phyloP scores from a whole-genome alignment of 2,329 filamentous ascomycete genomes.

The Neofusicoccum umdonicola region DNA sequence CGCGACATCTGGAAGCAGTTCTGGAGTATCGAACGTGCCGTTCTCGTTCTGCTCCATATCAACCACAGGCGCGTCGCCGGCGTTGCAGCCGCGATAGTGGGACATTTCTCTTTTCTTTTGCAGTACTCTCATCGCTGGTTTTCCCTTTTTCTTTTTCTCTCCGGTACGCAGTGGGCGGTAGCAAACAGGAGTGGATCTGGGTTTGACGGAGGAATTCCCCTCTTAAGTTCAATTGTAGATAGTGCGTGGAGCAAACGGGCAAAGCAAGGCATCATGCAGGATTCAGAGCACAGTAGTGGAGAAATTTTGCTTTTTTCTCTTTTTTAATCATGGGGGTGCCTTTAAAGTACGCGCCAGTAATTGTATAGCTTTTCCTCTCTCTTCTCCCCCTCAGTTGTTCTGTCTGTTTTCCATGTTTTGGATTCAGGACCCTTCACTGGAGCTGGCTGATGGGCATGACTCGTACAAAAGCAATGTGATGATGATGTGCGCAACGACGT shows the following conservation, averaged over 20 bases:
- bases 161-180: slow-evolving; percentile 6
- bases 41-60: background rate
- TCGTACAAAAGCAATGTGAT: background rate
- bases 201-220: slow-evolving; percentile 13
- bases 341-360: slow-evolving; percentile 16
- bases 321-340: background rate
- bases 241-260: slow-evolving; percentile 21
- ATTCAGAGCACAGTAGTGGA: slow-evolving; percentile 17
- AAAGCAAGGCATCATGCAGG: slow-evolving; percentile 16
- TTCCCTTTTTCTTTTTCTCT: background rate
- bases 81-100: background rate
- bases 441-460: background rate
- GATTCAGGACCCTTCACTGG: background rate
- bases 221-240: slow-evolving; percentile 27
- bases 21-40: background rate
- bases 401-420: background rate
- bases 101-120: background rate
- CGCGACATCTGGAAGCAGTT: background rate
- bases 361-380: slow-evolving; percentile 14
- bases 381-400: background rate
- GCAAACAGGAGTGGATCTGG: slow-evolving; percentile 15
- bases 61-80: background rate
- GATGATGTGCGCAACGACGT: background rate
- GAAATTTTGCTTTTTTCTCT: background rate
- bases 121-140: slow-evolving; percentile 10